Percentiles rank a stretch among this genome's conserved stretches.
phyloP scores from a whole-genome alignment of 495 filamentous ascomycete species.

The Umbilicaria muhlenbergii region DNA sequence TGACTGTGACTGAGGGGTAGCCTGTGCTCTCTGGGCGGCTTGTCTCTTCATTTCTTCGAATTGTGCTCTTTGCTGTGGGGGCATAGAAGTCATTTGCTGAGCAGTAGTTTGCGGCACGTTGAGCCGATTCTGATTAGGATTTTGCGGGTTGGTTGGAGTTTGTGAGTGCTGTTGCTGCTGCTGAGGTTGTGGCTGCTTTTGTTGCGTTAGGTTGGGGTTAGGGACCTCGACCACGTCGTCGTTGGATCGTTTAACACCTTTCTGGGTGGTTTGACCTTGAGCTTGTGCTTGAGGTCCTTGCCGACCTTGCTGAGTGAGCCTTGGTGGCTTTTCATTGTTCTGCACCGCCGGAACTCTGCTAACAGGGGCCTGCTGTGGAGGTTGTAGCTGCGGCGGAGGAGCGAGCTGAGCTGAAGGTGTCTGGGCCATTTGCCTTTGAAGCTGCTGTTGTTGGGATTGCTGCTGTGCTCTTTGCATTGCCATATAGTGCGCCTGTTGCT shows the following conservation, averaged over 20 bases:
- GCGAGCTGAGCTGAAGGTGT: slow-evolving; percentile 9
- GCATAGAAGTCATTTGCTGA: slow-evolving; percentile 37
- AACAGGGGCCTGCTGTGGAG: slow-evolving; percentile 10
- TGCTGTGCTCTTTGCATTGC: slow-evolving; percentile 15
- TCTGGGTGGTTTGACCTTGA: slow-evolving; percentile 1
- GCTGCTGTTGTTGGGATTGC: slow-evolving; percentile 11
- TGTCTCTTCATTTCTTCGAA: slow-evolving; percentile 26
- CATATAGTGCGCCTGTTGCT: slow-evolving; percentile 21
- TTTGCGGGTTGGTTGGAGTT: slow-evolving; percentile 16
- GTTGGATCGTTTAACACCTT: slow-evolving; percentile 35
- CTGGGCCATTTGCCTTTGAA: slow-evolving; percentile 8
- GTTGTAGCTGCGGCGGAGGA: slow-evolving; percentile 2
- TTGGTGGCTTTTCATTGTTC: background rate
- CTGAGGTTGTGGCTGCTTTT: slow-evolving; percentile 11
- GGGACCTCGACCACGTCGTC: slow-evolving; percentile 48
- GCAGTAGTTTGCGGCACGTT: slow-evolving; percentile 21
- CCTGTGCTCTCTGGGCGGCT: slow-evolving; percentile 9
- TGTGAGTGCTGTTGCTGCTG: slow-evolving; percentile 12
- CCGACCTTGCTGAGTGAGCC: background rate
- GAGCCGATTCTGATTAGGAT: slow-evolving; percentile 18
- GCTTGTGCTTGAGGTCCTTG: slow-evolving; percentile 3
- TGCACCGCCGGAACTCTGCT: too few species aligned
- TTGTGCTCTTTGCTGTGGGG: slow-evolving; percentile 32
- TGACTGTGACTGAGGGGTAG: too few species aligned
- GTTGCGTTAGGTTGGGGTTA: slow-evolving; percentile 22